A percentile compares a stretch with the other conserved stretches of the same genome.
Conservation (phyloP, 2,329 filamentous ascomycete species). For the Nigrograna mackinnonii region DNA sequence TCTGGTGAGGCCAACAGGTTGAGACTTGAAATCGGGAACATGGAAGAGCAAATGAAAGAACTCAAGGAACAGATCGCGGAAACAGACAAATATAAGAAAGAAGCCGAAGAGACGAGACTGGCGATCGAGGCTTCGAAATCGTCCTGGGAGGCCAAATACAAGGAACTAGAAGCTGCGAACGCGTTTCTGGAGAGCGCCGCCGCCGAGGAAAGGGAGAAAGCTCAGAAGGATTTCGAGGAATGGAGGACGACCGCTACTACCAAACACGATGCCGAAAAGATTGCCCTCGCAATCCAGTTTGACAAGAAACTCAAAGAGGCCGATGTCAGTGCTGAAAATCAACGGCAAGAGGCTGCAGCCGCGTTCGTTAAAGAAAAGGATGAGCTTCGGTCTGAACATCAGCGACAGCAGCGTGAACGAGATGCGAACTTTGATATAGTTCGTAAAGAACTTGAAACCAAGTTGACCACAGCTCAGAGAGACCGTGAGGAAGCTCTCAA, state of each 20-base stretch:
- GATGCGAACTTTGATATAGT: slow-evolving; percentile 47
- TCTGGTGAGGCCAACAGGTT: slow-evolving; percentile 55
- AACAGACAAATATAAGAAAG: slow-evolving; percentile 47
- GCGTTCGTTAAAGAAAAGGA: slow-evolving; percentile 37
- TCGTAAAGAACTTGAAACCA: slow-evolving; percentile 48
- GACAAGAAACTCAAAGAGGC: slow-evolving; percentile 49
- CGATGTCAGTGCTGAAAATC: slow-evolving; percentile 53
- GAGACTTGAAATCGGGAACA: slow-evolving; percentile 53
- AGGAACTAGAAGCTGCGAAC: slow-evolving; percentile 46
- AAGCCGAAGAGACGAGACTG: slow-evolving; percentile 34
- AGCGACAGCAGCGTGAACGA: slow-evolving; percentile 41
- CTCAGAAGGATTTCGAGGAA: slow-evolving; percentile 46
- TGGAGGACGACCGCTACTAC: slow-evolving; percentile 43
- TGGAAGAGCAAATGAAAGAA: slow-evolving; percentile 58
- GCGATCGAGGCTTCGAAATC: slow-evolving; percentile 36
- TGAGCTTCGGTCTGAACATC: slow-evolving; percentile 33
- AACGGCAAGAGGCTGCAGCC: slow-evolving; percentile 48
- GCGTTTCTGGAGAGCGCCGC: slow-evolving; percentile 41
- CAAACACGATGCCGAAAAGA: slow-evolving; percentile 42
- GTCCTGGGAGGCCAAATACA: slow-evolving; percentile 48
- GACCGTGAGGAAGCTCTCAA: slow-evolving; percentile 51
- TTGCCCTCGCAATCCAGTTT: slow-evolving; percentile 43
- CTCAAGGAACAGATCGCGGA: slow-evolving; percentile 51
- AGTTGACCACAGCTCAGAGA: slow-evolving; percentile 41
- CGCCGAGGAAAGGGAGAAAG: slow-evolving; percentile 37